Conservation (phyloP, 1,139 yeast species). For the Arxiozyma telluris region DNA sequence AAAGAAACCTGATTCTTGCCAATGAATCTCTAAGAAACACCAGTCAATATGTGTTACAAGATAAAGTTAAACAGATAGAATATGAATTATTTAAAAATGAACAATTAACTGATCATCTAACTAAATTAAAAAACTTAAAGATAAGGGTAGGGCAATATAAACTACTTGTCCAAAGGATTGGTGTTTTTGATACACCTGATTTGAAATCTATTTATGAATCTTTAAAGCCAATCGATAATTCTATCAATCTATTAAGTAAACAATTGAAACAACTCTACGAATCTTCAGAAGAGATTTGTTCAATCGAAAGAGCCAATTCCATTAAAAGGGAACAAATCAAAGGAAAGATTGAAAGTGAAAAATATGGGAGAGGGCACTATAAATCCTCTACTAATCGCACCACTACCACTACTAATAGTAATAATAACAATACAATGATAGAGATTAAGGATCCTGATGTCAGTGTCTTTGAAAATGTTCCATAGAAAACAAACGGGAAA, state of each 20-base stretch:
- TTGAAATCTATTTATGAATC: constrained; percentile 11
- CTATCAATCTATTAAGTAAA: constrained; percentile 19
- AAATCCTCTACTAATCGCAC: too few relatives aligned
- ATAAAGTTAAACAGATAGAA: constrained; percentile 15
- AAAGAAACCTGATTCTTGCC: constrained; percentile 40
- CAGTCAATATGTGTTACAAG: constrained; percentile 9
- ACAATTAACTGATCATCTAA: constrained; percentile 6
- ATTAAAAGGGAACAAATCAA: constrained; percentile 7
- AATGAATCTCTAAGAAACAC: constrained; percentile 8
- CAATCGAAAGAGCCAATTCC: constrained; percentile 6
- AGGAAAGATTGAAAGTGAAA: constrained; percentile 10
- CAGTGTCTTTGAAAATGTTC: neutral
- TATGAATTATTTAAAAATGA: constrained; percentile 14
- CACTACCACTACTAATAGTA: too few relatives aligned
- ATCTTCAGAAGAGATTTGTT: constrained; percentile 22
- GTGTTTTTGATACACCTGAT: neutral
- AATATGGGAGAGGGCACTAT: neutral
- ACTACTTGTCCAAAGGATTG: neutral
- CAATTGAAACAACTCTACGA: constrained; percentile 22
- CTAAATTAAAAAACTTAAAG: constrained; percentile 1
- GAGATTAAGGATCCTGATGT: constrained; percentile 7
- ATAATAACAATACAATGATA: neutral
- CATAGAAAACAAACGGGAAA: neutral
- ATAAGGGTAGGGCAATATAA: constrained; percentile 7
- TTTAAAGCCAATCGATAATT: constrained; percentile 25